Base-by-base conservation (phyloP, 495 filamentous ascomycete genomes). In the Glonium stellatum region DNA sequence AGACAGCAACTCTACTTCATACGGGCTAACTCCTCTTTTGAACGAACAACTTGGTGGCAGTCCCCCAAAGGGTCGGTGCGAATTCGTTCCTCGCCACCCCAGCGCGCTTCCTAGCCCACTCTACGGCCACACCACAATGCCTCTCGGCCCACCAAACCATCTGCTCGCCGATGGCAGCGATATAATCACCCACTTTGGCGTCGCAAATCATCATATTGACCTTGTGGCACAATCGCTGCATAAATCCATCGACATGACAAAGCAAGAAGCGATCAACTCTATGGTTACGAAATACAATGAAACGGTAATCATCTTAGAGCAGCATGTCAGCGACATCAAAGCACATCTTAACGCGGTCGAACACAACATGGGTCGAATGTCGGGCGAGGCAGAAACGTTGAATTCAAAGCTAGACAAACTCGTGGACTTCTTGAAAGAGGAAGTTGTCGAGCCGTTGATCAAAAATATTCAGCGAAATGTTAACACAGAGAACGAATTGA, bases 21-120 rank as follows among this genome's bases (percentile, higher is more conserved):
- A 4, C 18, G 18, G 39, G 2, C 39, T 44, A 1, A 44, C 39
- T 18, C 39, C 39, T 18, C 12, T 44, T 18, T 44, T 51, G 48
- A 27, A 51, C 15, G 19, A 51, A 15, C 48, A 27, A 27, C 21
- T 23, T 25, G 25, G 25, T 23, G 19, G 9, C 22, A 55, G 44
- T 55, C 59, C 21, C 46, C 41, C 19, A 57, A 52, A 37, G 25
- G 10, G 18, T 50, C 41, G 25, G 58, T 15, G 15, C 63, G 50
- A 59, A n/a, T 69, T 62, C 41, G 46, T 50, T 44, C 47, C 51
- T 12, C 52, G 54, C 11, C 42, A 37, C 35, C 60, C 64, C 4
- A 68, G 66, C 55, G 67, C 67, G 27, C 22, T 69, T 18, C 67
- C 67, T 22, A 65, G 49, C 12, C 67, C 67, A 18, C 65, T 69